phyloP scores from a whole-genome alignment of 352 stramenopile genomes.

The Phytophthora pseudosyringae region DNA sequence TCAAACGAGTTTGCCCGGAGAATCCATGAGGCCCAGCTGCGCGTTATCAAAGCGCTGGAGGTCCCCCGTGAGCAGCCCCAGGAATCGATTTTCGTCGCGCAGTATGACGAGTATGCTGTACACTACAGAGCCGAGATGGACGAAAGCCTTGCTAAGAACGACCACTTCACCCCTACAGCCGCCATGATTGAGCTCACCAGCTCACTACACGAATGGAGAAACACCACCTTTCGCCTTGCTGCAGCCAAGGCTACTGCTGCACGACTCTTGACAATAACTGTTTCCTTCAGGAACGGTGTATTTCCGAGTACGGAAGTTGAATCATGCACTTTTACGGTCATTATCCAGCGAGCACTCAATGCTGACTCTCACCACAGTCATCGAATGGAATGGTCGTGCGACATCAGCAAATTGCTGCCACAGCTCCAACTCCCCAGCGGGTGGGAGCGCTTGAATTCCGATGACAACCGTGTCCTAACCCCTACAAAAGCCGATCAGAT shows the following conservation, averaged over 20 bases:
- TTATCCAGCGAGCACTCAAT: conserved; percentile 44
- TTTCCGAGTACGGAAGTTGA: neutral
- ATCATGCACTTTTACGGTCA: conserved; percentile 38
- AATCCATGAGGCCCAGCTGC: conserved; percentile 18
- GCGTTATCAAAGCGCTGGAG: conserved; percentile 32
- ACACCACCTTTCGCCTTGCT: conserved; percentile 47
- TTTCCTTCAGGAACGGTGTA: conserved; percentile 26
- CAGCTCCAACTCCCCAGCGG: conserved; percentile 10
- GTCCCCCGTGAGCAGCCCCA: neutral
- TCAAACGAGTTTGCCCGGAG: conserved; percentile 5
- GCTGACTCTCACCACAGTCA: conserved; percentile 19
- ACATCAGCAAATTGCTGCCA: conserved; percentile 14
- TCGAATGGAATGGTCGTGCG: conserved; percentile 50
- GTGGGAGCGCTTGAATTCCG: conserved; percentile 16
- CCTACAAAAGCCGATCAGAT: neutral
- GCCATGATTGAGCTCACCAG: conserved; percentile 43
- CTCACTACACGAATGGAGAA: conserved; percentile 33
- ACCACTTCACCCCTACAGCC: conserved; percentile 42
- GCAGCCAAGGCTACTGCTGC: conserved; percentile 46
- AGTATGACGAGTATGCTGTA: conserved; percentile 44
- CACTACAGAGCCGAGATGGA: conserved; percentile 38
- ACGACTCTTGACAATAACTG: conserved; percentile 28
- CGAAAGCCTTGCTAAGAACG: conserved; percentile 2
- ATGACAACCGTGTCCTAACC: conserved; percentile 14
- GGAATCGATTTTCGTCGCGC: conserved; percentile 24